phyloP scores from a whole-genome alignment of 805 yeast species.

The Yarrowia phangngaensis region DNA sequence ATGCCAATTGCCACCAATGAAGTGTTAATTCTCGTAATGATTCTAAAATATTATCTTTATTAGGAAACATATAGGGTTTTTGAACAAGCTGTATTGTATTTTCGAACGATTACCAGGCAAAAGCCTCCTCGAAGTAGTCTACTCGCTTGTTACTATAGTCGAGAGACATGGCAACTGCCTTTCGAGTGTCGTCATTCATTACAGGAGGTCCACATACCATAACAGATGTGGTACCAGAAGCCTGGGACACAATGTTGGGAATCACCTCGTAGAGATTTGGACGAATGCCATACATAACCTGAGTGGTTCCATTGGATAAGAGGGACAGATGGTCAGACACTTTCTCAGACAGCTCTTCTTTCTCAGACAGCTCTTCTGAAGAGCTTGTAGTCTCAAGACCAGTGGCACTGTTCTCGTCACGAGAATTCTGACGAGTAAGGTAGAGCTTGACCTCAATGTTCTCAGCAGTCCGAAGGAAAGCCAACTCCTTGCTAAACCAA shows the following conservation, averaged over 20 bases:
- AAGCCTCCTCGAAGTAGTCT: constrained; percentile 67
- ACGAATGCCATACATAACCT: constrained; percentile 5
- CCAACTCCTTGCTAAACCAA: constrained; percentile 49
- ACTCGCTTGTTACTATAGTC: constrained; percentile 46
- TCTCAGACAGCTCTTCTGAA: constrained; percentile 12
- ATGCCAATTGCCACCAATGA: too few species aligned
- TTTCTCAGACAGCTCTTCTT: too few species aligned
- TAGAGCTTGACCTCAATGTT: constrained; percentile 21
- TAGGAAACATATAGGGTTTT: too few species aligned
- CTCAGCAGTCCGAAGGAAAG: constrained; percentile 6
- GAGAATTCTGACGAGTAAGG: constrained; percentile 18
- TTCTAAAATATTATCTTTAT: too few species aligned
- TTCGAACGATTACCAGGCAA: constrained; percentile 71
- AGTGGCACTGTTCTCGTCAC: constrained; percentile 8
- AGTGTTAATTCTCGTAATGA: too few species aligned
- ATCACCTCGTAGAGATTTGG: constrained; percentile 11
- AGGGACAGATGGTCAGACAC: constrained; percentile 5
- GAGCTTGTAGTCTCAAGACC: constrained; percentile 4
- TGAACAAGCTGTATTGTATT: too few species aligned
- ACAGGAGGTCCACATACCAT: constrained; percentile 63
- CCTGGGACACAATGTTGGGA: constrained; percentile 27
- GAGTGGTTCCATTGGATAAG: constrained; percentile 5
- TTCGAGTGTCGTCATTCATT: constrained; percentile 56
- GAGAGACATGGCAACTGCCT: constrained; percentile 45
- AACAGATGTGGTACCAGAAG: constrained; percentile 48